phyloP scores from a whole-genome alignment of 441 rosid species.

The Syzygium malaccense region DNA sequence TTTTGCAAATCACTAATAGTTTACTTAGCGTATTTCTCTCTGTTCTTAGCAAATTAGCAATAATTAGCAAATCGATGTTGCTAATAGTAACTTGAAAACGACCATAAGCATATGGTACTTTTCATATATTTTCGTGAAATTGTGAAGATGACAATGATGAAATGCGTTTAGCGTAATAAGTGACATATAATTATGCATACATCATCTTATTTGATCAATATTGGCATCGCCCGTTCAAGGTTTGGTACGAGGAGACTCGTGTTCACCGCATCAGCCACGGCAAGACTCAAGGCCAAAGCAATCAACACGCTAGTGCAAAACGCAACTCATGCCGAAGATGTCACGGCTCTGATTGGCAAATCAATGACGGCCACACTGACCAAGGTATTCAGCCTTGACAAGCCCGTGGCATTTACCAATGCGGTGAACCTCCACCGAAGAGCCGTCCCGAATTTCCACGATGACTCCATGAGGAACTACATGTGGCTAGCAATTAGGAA shows the following conservation, averaged over 20 bases:
- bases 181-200: background rate
- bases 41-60: background rate
- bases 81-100: background rate
- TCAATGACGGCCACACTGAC: background rate
- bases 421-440: constrained; percentile 18
- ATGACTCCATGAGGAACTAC: constrained; percentile 14
- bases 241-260: constrained; percentile 28
- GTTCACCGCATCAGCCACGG: constrained; percentile 22
- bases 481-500: background rate
- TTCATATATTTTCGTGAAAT: constrained; percentile 9
- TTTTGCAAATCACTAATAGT: background rate
- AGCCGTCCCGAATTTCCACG: background rate
- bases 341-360: constrained; percentile 26
- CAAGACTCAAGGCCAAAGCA: constrained; percentile 21
- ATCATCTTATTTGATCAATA: background rate
- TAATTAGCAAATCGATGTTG: background rate
- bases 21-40: background rate
- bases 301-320: background rate
- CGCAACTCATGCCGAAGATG: constrained; percentile 27
- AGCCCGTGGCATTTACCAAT: background rate
- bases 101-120: constrained; percentile 16
- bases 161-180: background rate
- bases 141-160: background rate
- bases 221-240: background rate
- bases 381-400: background rate